Conservation (phyloP, 2,329 filamentous ascomycete species). For the Ophiocordyceps polyrhachis-furcata region DNA sequence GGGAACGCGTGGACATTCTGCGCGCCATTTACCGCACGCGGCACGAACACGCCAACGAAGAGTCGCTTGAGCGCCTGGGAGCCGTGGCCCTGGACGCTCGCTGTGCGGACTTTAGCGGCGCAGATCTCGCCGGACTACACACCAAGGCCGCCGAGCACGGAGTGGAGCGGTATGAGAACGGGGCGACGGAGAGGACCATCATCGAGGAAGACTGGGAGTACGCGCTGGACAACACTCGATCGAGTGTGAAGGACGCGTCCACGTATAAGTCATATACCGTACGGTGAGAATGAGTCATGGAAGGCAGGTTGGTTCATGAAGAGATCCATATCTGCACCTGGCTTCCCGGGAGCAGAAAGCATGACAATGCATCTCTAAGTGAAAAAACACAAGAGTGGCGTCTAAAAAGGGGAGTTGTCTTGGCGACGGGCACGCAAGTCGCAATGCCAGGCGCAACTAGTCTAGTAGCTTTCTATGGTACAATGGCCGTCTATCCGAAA, state of each 20-base stretch:
- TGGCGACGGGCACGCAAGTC: constrained; percentile 5
- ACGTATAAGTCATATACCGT: constrained; percentile 14
- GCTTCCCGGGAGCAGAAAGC: background rate
- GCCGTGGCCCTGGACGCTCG: constrained; percentile 44
- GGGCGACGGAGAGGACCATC: constrained; percentile 7
- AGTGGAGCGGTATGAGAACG: constrained; percentile 15
- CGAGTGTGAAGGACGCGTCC: constrained; percentile 28
- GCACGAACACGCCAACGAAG: constrained; percentile 16
- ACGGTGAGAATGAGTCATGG: too few species aligned
- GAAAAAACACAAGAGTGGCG: background rate
- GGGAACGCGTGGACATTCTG: constrained; percentile 74
- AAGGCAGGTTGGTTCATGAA: too few species aligned
- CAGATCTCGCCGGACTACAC: constrained; percentile 33
- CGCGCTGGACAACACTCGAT: constrained; percentile 27
- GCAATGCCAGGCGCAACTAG: constrained; percentile 9
- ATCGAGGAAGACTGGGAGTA: constrained; percentile 30
- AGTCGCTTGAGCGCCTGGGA: constrained; percentile 35
- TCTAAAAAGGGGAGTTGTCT: background rate
- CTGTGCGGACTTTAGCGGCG: constrained; percentile 62
- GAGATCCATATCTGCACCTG: too few species aligned
- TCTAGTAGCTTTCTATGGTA: constrained; percentile 21
- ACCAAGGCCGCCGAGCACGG: constrained; percentile 33
- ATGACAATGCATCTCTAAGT: too few species aligned
- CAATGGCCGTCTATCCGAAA: constrained; percentile 19
- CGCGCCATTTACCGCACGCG: constrained; percentile 39